Percentiles rank a stretch among this genome's conserved stretches.
phyloP scores from a whole-genome alignment of 306 rosid species.

The Canavalia gladiata region DNA sequence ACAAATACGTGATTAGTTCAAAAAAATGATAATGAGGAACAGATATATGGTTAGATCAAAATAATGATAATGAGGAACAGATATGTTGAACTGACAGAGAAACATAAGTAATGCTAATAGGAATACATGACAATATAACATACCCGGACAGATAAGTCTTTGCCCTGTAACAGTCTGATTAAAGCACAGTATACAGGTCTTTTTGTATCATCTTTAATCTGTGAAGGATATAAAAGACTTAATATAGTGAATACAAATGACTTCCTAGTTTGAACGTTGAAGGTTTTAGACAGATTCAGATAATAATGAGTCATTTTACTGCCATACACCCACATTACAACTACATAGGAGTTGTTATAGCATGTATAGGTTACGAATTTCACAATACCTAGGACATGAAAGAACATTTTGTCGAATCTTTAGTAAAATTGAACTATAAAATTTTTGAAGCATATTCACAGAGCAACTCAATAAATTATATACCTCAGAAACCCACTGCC shows the following conservation, averaged over 20 bases:
- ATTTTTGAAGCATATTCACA: conserved; percentile 24
- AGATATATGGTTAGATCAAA: conserved; percentile 46
- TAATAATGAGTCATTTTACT: conserved; percentile 12
- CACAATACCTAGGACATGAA: conserved; percentile 6
- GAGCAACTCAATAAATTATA: conserved; percentile 34
- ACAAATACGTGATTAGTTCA: not conserved
- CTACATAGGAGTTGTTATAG: conserved; percentile 21
- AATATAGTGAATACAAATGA: conserved; percentile 35
- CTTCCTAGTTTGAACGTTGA: conserved; percentile 21
- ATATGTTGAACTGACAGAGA: conserved; percentile 40
- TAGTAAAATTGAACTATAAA: conserved; percentile 35
- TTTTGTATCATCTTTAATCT: conserved; percentile 92
- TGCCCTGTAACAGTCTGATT: conserved; percentile 86
- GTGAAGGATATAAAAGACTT: conserved; percentile 50
- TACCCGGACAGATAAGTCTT: conserved; percentile 89
- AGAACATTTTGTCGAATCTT: conserved; percentile 34
- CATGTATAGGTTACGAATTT: conserved; percentile 23
- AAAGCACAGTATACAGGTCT: conserved; percentile 93
- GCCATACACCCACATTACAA: not conserved
- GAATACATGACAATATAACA: conserved; percentile 46
- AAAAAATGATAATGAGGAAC: conserved; percentile 17
- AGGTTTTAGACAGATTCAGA: conserved; percentile 38
- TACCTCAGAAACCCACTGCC: conserved; percentile 99
- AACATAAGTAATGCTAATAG: conserved; percentile 29
- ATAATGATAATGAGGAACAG: conserved; percentile 35